These are phyloP conservation scores for Hymenoscyphus scutula DNA, from an alignment of 2,329 filamentous ascomycete species.

Conservation along the genomic window DNA sequence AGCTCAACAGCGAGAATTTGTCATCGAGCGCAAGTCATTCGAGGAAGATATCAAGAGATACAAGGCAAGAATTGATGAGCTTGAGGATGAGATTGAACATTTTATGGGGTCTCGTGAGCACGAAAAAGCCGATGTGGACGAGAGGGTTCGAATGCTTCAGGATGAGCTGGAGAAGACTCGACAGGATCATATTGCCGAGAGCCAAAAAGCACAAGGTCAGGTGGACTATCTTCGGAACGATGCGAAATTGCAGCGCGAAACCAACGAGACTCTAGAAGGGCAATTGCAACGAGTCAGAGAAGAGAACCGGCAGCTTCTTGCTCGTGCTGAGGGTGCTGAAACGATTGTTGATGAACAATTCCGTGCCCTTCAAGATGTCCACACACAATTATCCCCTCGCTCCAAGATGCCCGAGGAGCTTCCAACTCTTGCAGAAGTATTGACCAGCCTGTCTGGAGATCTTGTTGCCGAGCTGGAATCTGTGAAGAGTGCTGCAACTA, in stretches of 20 bases:
- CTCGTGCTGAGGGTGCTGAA: constrained; percentile 50
- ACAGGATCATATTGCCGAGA: constrained; percentile 56
- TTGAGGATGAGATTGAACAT: constrained; percentile 88
- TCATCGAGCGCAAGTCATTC: constrained; percentile 77
- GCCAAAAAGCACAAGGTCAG: constrained; percentile 58
- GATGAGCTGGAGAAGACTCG: constrained; percentile 65
- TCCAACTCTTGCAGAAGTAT: constrained; percentile 55
- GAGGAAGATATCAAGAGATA: constrained; percentile 76
- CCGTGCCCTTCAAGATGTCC: constrained; percentile 55
- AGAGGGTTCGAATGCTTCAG: constrained; percentile 65
- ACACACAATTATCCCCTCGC: constrained; percentile 54
- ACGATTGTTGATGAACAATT: constrained; percentile 52
- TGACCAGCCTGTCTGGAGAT: constrained; percentile 57
- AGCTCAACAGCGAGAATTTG: constrained; percentile 83
- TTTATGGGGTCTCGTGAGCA: constrained; percentile 80
- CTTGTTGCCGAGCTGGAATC: constrained; percentile 58
- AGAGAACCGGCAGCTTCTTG: constrained; percentile 50
- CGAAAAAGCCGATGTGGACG: constrained; percentile 69
- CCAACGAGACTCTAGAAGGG: constrained; percentile 55
- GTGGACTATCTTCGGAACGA: constrained; percentile 63
- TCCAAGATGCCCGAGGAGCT: constrained; percentile 55
- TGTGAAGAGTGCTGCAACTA: constrained; percentile 56
- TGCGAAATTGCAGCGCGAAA: constrained; percentile 56
- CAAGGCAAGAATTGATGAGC: constrained; percentile 77
- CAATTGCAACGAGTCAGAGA: constrained; percentile 56